Evolutionary conservation across 495 filamentous ascomycete species (phyloP).

Genomic region (Penicillium fimorum): DNA sequence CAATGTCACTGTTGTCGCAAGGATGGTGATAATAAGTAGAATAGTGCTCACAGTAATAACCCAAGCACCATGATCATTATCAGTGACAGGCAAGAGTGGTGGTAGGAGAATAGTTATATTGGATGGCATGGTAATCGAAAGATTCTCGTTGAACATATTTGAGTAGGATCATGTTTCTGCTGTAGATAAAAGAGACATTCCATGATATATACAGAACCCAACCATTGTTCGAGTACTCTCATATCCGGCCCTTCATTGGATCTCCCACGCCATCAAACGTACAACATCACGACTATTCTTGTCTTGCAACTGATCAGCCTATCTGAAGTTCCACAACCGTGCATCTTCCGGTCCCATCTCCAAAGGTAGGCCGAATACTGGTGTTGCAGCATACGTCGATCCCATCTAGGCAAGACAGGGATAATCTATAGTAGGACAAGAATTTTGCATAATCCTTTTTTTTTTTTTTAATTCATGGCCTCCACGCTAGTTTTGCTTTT

Average conservation of each 20-base stretch:
- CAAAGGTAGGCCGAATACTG: not conserved
- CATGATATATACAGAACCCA: not conserved
- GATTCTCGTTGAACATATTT: not conserved
- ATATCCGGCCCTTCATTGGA: not conserved
- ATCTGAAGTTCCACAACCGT: constrained; percentile 2
- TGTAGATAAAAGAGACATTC: not conserved
- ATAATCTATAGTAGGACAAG: constrained; percentile 1
- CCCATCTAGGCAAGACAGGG: constrained; percentile 1
- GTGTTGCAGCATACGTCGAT: constrained; percentile 5
- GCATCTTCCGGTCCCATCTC: constrained; percentile 2
- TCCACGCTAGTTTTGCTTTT: constrained; percentile 5
- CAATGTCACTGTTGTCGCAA: constrained; percentile 5
- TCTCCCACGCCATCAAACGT: not conserved
- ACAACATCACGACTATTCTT: not conserved
- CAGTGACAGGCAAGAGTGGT: constrained; percentile 11
- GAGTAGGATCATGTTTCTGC: not conserved
- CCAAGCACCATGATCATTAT: constrained; percentile 15
- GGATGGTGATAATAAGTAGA: constrained; percentile 10
- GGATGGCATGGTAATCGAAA: constrained; percentile 1
- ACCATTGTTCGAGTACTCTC: not conserved
- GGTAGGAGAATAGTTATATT: not conserved
- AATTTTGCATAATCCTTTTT: constrained; percentile 3
- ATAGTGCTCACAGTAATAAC: constrained; percentile 18
- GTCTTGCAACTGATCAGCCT: not conserved
- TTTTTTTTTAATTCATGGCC: not conserved